These are phyloP conservation scores for Cicer chorassanicum DNA, from an alignment of 306 rosid genomes.

Conservation along the genomic window DNA sequence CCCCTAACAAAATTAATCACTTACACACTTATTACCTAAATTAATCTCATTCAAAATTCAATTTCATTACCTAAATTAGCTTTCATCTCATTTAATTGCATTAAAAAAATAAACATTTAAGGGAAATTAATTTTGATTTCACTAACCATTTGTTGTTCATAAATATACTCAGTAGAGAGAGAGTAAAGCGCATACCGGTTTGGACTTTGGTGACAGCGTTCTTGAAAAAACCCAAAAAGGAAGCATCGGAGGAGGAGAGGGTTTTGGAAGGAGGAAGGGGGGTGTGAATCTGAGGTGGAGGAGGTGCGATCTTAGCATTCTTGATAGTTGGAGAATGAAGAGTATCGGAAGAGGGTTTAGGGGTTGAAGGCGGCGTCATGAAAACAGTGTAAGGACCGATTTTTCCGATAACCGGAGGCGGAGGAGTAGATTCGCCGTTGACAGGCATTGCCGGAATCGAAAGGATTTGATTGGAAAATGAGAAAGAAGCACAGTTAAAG, in stretches of 20 bases:
- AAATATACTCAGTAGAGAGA: background rate
- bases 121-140: background rate
- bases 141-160: background rate
- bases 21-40: no score
- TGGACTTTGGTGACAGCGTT: constrained; percentile 82
- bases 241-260: constrained; percentile 45
- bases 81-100: no score
- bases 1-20: no score
- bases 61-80: no score
- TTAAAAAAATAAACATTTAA: no score
- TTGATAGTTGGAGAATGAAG: constrained; percentile 61
- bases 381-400: constrained; percentile 98
- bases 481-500: background rate
- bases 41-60: no score
- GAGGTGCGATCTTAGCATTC: constrained; percentile 69
- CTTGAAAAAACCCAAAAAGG: constrained; percentile 67
- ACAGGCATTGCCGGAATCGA: constrained; percentile 57
- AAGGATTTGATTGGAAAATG: constrained; percentile 11
- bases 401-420: constrained; percentile 81
- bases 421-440: constrained; percentile 79
- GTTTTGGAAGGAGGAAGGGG: constrained; percentile 45
- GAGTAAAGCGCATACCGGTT: constrained; percentile 59
- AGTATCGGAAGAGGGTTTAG: constrained; percentile 56
- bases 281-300: constrained; percentile 81
- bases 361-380: constrained; percentile 93